A percentile compares a stretch with the other conserved stretches of the same genome.
Conservation (phyloP, 78 protist species). For the Pigoraptor vietnamica region DNA sequence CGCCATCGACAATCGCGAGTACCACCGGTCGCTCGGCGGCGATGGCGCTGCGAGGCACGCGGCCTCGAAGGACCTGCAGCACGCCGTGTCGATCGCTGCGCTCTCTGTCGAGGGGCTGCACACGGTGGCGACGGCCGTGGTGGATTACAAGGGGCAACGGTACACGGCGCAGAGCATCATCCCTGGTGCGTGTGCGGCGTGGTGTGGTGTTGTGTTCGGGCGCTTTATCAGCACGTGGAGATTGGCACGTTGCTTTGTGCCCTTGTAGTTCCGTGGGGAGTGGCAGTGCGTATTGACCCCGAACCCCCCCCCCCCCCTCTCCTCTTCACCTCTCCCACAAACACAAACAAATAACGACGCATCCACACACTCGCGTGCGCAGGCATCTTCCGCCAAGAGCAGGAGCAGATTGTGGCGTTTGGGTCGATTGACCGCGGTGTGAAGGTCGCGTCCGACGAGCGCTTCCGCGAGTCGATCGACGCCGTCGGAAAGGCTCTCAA, state of each 20-base stretch:
- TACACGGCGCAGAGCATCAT: background rate
- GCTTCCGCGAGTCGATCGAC: background rate
- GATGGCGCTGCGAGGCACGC: background rate
- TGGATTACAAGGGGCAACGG: background rate
- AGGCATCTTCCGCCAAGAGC: background rate
- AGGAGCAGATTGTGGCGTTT: background rate
- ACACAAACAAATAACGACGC: too few species aligned
- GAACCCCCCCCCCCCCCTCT: too few species aligned
- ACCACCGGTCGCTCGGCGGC: background rate
- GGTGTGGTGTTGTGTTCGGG: too few species aligned
- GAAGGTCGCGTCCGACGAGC: background rate
- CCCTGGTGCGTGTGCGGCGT: background rate
- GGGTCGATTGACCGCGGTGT: background rate
- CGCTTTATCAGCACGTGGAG: too few species aligned
- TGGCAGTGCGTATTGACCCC: too few species aligned
- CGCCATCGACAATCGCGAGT: background rate
- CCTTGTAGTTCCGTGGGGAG: too few species aligned
- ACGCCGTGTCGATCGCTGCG: background rate
- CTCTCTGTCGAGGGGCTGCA: background rate
- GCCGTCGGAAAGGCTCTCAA: background rate
- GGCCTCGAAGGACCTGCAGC: background rate
- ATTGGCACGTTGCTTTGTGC: too few species aligned
- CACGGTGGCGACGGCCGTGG: background rate
- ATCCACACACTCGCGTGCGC: too few species aligned
- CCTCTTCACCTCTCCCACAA: too few species aligned